These are phyloP conservation scores for Mrakia gelida DNA, from an alignment of 768 basidiomycete genomes.

Conservation along the genomic window DNA sequence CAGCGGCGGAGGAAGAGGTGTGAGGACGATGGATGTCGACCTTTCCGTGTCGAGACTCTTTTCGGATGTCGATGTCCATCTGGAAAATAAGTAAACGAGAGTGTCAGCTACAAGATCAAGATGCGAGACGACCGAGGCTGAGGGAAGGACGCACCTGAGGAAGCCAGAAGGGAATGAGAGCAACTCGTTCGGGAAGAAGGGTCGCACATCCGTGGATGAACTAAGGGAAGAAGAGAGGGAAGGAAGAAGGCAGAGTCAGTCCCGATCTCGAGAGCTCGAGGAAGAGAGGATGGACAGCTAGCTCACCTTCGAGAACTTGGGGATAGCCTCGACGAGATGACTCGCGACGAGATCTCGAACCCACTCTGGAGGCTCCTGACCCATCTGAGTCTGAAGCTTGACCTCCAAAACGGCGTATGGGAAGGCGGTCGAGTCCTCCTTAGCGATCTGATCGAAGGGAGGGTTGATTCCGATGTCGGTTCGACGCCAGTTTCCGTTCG, in stretches of 20 bases:
- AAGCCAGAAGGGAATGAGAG: constrained; percentile 93
- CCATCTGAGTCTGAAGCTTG: constrained; percentile 92
- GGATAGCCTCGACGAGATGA: constrained; percentile 93
- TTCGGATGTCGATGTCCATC: constrained; percentile 65
- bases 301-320: constrained; percentile 74
- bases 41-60: constrained; percentile 62
- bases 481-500: constrained; percentile 86
- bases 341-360: constrained; percentile 92
- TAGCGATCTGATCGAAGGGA: constrained; percentile 71
- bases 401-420: constrained; percentile 97
- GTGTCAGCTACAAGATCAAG: no score
- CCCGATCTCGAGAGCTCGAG: neutral
- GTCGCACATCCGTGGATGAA: constrained; percentile 97
- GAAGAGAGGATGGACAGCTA: neutral
- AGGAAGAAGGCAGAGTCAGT: neutral
- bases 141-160: constrained; percentile 18
- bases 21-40: constrained; percentile 60
- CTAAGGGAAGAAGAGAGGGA: neutral
- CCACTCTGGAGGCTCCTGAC: constrained; percentile 94
- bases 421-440: constrained; percentile 86
- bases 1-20: constrained; percentile 41
- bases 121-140: neutral
- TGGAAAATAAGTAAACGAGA: neutral
- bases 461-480: constrained; percentile 60
- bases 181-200: constrained; percentile 82